Base-by-base conservation (phyloP, 2,329 filamentous ascomycete species). In the Coniochaeta sp. region DNA sequence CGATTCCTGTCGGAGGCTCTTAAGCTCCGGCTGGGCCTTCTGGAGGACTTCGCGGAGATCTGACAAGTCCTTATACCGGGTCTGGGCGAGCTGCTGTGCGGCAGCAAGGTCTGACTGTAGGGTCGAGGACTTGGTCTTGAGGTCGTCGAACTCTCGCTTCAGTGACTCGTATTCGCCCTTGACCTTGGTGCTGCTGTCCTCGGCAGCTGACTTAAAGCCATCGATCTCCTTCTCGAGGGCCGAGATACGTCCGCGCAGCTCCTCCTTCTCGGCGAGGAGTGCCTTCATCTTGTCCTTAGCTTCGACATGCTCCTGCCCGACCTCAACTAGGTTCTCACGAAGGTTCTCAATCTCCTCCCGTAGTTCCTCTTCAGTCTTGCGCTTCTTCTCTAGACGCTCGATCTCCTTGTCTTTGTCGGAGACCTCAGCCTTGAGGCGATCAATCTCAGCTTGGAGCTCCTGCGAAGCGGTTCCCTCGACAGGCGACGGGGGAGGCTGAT, bases 1-100 rank as follows among this genome's bases (percentile, higher is more conserved):
- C 27, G 88, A 85, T 60, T 97, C 91, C 48, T 85, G 82, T 7
- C 89, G 83, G 18, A 97, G 75, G 42, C 74, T 85, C 65, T 86
- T 87, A 22, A 97, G 73, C 67, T 99, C 92, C 0, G 90, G 87
- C 62, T 96, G 91, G 1, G 87, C 81, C 65, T 94, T 95, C 58
- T 91, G 85, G 27, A 96, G 69, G 2, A 91, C 76, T 55, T 92
- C 87, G 18, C 86, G 81, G 45, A 96, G 73, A 26, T 95, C 88
- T 0, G 85, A 85, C 1, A 96, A 73, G 54, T 97, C 91, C 66
- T 91, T 95, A 73, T 91, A 97, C 27, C 94, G 80, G 14, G 82
- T 86, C 55, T 95, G 86, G 0, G 94, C 90, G 12, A 97, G 78
- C 67, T 95, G 84, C 65, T 96, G 85, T 0, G 91, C 87, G 2